Percentiles rank a stretch among this genome's conserved stretches.
These are phyloP conservation scores for Hygrocybe coccinea DNA, from an alignment of 768 basidiomycete genomes.

Conservation along the genomic window DNA sequence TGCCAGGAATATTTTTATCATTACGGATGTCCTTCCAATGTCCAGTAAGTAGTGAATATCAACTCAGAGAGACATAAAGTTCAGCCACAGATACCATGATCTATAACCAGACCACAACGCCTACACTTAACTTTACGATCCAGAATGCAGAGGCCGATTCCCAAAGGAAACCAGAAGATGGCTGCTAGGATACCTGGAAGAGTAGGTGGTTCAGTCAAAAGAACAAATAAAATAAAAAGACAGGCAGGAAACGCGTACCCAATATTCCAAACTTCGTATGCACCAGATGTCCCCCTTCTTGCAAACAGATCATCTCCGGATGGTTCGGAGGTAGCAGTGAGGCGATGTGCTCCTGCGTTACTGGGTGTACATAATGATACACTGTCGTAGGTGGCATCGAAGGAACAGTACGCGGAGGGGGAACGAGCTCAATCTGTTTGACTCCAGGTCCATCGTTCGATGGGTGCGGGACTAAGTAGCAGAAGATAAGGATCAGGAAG, in stretches of 20 bases:
- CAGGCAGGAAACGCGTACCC: conserved; percentile 39
- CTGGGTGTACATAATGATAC: conserved; percentile 65
- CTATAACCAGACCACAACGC: conserved; percentile 43
- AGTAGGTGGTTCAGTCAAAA: conserved; percentile 1
- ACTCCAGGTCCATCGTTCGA: neutral
- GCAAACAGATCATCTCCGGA: conserved; percentile 83
- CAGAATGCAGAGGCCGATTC: conserved; percentile 70
- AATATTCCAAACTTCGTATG: conserved; percentile 65
- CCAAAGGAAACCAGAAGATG: conserved; percentile 81
- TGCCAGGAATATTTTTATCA: too few species aligned
- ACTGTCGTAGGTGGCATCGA: conserved; percentile 45
- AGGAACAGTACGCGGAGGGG: neutral
- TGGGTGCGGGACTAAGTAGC: neutral
- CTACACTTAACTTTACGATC: conserved; percentile 66
- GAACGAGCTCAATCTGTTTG: neutral
- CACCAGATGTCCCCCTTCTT: conserved; percentile 61
- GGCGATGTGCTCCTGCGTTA: conserved; percentile 50
- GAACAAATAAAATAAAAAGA: neutral
- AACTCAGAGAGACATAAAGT: too few species aligned
- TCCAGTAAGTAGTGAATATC: too few species aligned
- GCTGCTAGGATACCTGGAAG: conserved; percentile 69
- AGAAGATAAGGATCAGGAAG: neutral
- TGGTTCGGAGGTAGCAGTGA: conserved; percentile 71
- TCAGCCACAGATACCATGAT: conserved; percentile 39
- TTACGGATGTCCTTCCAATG: too few species aligned